A percentile compares a stretch with the other conserved stretches of the same genome.
Evolutionary conservation across 2,329 filamentous ascomycete genomes (phyloP).

Genomic region (Zymoseptoria pseudotritici): DNA sequence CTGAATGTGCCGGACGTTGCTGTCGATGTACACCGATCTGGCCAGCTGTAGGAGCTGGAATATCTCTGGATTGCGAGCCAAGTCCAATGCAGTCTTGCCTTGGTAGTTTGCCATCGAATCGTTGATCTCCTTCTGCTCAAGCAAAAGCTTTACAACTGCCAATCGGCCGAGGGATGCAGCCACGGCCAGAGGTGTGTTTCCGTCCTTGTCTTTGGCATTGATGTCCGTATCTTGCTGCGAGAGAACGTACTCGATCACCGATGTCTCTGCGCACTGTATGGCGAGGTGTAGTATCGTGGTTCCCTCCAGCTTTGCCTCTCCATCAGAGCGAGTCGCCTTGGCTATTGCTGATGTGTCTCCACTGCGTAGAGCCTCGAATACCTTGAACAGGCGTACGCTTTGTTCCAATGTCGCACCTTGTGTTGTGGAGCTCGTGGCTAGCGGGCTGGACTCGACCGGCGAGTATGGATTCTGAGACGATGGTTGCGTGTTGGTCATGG

Average conservation of each 20-base stretch:
- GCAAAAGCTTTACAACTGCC: slow-evolving; percentile 71
- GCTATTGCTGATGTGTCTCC: slow-evolving; percentile 88
- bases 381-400: slow-evolving; percentile 86
- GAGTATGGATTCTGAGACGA: background rate
- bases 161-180: slow-evolving; percentile 76
- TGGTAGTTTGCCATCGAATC: slow-evolving; percentile 79
- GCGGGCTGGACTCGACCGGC: slow-evolving; percentile 15
- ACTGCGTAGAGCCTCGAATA: slow-evolving; percentile 85
- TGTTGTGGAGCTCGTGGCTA: slow-evolving; percentile 18
- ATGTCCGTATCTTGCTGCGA: slow-evolving; percentile 60
- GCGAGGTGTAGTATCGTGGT: slow-evolving; percentile 89
- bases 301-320: slow-evolving; percentile 54
- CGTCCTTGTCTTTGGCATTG: slow-evolving; percentile 83
- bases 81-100: slow-evolving; percentile 77
- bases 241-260: slow-evolving; percentile 91
- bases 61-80: slow-evolving; percentile 86
- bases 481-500: slow-evolving; percentile 26
- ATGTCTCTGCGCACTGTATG: slow-evolving; percentile 87
- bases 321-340: slow-evolving; percentile 60
- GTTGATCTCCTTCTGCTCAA: slow-evolving; percentile 78
- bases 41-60: slow-evolving; percentile 91
- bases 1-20: slow-evolving; percentile 77
- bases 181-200: slow-evolving; percentile 86
- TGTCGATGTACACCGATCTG: slow-evolving; percentile 81
- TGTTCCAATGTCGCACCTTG: slow-evolving; percentile 63